Evolutionary conservation across 2,329 filamentous ascomycete genomes (phyloP).

Genomic region (Didymellaceae sp.): DNA sequence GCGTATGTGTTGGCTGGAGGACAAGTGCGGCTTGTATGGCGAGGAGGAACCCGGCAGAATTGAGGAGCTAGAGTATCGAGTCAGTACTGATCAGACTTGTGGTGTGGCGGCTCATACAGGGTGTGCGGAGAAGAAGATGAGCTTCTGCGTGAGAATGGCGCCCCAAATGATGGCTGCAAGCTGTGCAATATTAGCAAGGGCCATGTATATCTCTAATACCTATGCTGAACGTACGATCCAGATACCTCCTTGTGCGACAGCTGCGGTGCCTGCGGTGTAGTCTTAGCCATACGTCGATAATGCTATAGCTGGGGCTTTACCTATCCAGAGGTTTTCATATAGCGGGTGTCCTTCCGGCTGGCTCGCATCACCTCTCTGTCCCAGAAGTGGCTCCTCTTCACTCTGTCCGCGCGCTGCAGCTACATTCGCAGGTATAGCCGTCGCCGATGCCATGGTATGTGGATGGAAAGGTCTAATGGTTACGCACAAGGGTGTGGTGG

Average conservation of each 20-base stretch:
- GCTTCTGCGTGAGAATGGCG: slow-evolving; percentile 70
- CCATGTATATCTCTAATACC: not conserved
- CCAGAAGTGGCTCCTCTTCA: slow-evolving; percentile 75
- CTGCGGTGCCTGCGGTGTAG: slow-evolving; percentile 74
- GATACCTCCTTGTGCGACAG: slow-evolving; percentile 79
- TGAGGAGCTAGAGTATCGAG: slow-evolving; percentile 53
- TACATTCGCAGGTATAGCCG: slow-evolving; percentile 65
- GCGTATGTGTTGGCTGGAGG: slow-evolving; percentile 84
- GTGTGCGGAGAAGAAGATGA: slow-evolving; percentile 88
- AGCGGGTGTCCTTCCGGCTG: slow-evolving; percentile 71
- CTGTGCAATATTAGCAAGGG: slow-evolving; percentile 44
- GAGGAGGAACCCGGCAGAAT: slow-evolving; percentile 72
- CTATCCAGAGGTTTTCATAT: slow-evolving; percentile 74
- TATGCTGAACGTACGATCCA: slow-evolving; percentile 63
- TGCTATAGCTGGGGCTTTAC: slow-evolving; percentile 59
- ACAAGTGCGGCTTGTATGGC: slow-evolving; percentile 81
- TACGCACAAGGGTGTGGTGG: not conserved
- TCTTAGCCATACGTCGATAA: slow-evolving; percentile 14
- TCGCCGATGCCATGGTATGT: slow-evolving; percentile 69
- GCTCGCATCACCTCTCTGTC: slow-evolving; percentile 73
- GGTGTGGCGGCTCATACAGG: slow-evolving; percentile 65
- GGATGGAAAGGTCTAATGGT: not conserved
- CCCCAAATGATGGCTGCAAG: slow-evolving; percentile 80
- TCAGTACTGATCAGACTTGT: slow-evolving; percentile 16
- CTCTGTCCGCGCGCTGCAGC: slow-evolving; percentile 33